Conservation (phyloP, 2,329 filamentous ascomycete genomes). For the Colletotrichum gloeosporioides region DNA sequence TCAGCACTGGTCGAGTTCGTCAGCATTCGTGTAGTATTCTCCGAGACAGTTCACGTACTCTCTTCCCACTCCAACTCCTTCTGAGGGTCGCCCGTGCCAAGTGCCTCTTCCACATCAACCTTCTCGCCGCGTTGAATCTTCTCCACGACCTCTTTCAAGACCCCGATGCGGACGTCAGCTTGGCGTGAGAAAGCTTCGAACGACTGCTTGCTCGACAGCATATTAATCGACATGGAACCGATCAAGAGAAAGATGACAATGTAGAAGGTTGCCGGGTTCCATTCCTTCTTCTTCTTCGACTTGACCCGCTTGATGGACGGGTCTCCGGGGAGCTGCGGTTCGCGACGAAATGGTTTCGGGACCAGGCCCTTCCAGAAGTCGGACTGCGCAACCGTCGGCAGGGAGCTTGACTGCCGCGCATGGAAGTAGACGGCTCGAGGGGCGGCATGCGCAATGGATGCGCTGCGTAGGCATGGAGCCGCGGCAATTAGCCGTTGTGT, state of each 20-base stretch:
- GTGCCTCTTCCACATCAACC: slow-evolving; percentile 81
- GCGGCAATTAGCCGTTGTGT: background rate
- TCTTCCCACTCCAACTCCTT: slow-evolving; percentile 90
- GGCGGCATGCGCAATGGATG: background rate
- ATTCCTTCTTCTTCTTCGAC: slow-evolving; percentile 62
- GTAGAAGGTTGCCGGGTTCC: slow-evolving; percentile 85
- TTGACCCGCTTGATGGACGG: slow-evolving; percentile 35
- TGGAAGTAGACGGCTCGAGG: slow-evolving; percentile 1
- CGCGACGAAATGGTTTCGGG: slow-evolving; percentile 68
- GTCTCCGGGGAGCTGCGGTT: slow-evolving; percentile 36
- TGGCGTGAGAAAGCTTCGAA: slow-evolving; percentile 74
- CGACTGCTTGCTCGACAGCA: slow-evolving; percentile 81
- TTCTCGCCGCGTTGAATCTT: slow-evolving; percentile 74
- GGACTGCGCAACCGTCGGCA: slow-evolving; percentile 58
- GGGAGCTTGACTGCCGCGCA: slow-evolving; percentile 39
- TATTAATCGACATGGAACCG: slow-evolving; percentile 94
- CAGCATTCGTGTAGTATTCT: slow-evolving; percentile 3
- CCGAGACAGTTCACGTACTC: slow-evolving; percentile 52
- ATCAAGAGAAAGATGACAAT: slow-evolving; percentile 85
- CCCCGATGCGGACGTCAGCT: slow-evolving; percentile 78
- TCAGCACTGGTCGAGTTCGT: slow-evolving; percentile 56
- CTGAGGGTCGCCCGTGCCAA: slow-evolving; percentile 79
- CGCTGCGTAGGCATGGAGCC: background rate
- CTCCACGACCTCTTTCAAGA: slow-evolving; percentile 78
- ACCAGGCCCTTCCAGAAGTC: slow-evolving; percentile 75